phyloP scores from a whole-genome alignment of 2,329 filamentous ascomycete genomes.

The Fusarium neocosmosporiellum region DNA sequence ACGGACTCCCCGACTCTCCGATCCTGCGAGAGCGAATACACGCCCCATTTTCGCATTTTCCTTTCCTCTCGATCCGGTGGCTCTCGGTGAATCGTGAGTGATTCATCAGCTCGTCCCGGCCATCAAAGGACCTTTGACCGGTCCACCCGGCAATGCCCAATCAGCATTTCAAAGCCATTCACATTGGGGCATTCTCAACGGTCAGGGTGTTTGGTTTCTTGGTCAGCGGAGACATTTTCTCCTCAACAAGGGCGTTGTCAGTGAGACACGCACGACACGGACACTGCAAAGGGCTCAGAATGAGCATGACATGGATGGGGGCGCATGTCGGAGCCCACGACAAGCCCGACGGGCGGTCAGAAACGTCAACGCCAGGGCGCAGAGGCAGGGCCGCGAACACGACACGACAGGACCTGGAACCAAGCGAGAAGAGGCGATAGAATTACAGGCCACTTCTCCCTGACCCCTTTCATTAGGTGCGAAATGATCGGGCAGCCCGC shows the following conservation, averaged over 20 bases:
- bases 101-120: constrained; percentile 35
- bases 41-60: not conserved
- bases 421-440: constrained; percentile 17
- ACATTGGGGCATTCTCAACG: constrained; percentile 23
- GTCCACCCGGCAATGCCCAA: constrained; percentile 31
- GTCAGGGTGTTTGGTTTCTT: constrained; percentile 8
- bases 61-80: constrained; percentile 16
- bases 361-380: constrained; percentile 31
- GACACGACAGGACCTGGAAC: constrained; percentile 1
- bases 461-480: not conserved
- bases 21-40: not conserved
- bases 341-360: constrained; percentile 10
- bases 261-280: not conserved
- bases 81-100: constrained; percentile 25
- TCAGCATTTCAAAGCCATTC: constrained; percentile 11
- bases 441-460: constrained; percentile 12
- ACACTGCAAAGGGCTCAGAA: constrained; percentile 1
- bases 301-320: constrained; percentile 5
- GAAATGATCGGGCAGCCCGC: not conserved
- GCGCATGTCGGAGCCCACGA: constrained; percentile 17
- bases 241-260: constrained; percentile 10
- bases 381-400: constrained; percentile 11
- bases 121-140: constrained; percentile 31
- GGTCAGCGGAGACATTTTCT: constrained; percentile 25
- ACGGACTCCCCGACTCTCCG: not conserved